Evolutionary conservation across 1,139 yeast genomes (phyloP).

Genomic region (Petasospora fabianii): DNA sequence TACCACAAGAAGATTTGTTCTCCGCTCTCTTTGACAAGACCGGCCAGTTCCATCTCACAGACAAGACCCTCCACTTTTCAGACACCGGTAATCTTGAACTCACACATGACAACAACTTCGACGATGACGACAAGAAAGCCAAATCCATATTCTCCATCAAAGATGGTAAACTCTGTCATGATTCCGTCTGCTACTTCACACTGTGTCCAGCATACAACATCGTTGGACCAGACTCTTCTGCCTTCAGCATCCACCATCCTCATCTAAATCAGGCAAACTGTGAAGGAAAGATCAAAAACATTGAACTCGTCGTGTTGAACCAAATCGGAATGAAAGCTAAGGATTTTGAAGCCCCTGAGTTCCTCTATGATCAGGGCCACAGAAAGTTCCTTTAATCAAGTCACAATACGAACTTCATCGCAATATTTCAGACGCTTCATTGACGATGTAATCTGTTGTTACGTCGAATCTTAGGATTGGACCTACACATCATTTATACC

Average conservation of each 20-base stretch:
- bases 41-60: constrained; percentile 9
- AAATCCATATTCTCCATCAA: constrained; percentile 16
- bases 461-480: no score
- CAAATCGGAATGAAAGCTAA: constrained; percentile 11
- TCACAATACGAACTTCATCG: no score
- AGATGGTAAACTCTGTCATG: constrained; percentile 13
- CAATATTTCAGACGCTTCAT: no score
- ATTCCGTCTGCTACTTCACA: constrained; percentile 10
- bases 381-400: constrained; percentile 5
- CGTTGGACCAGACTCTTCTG: not conserved
- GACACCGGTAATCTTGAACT: constrained; percentile 1
- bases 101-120: not conserved
- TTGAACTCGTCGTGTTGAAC: constrained; percentile 12
- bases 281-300: constrained; percentile 5
- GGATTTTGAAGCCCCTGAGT: constrained; percentile 21
- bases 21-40: constrained; percentile 1
- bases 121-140: constrained; percentile 2
- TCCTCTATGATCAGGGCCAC: constrained; percentile 14
- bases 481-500: no score
- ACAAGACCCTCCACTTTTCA: constrained; percentile 3
- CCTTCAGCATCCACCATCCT: constrained; percentile 1
- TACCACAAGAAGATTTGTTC: constrained; percentile 6
- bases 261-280: constrained; percentile 6
- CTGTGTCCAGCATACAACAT: constrained; percentile 10
- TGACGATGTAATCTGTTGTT: no score